Evolutionary conservation across 2,329 filamentous ascomycete genomes (phyloP).

Genomic region (Talaromyces sp.): DNA sequence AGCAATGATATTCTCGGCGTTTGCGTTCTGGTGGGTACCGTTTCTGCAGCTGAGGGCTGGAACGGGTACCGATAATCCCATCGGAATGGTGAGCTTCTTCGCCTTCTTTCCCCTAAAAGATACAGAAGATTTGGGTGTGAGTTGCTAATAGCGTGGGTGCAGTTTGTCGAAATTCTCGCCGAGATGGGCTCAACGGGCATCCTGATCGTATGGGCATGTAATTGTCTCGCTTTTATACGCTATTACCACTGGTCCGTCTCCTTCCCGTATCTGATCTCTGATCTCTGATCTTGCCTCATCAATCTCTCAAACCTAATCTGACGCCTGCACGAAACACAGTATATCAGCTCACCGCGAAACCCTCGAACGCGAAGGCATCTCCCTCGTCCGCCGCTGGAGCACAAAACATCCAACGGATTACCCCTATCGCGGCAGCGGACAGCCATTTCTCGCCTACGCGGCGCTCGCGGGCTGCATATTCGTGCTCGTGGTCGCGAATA

Average conservation of each 20-base stretch:
- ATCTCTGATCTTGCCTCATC: too few species aligned
- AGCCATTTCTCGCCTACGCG: constrained; percentile 37
- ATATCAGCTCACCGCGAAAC: constrained; percentile 13
- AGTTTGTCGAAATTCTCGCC: constrained; percentile 40
- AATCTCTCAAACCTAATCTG: neutral
- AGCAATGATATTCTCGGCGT: constrained; percentile 38
- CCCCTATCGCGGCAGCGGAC: constrained; percentile 39
- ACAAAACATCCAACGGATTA: constrained; percentile 28
- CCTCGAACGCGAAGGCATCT: constrained; percentile 13
- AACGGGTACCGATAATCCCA: constrained; percentile 17
- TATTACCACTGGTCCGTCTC: constrained; percentile 34
- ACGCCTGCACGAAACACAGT: neutral
- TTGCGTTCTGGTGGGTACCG: constrained; percentile 42
- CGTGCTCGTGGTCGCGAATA: constrained; percentile 34
- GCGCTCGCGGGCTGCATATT: constrained; percentile 37
- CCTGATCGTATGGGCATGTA: constrained; percentile 41
- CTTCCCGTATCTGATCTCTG: neutral
- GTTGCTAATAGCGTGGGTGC: constrained; percentile 17
- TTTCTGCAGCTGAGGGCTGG: constrained; percentile 35
- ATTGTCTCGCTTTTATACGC: constrained; percentile 41
- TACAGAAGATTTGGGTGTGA: neutral
- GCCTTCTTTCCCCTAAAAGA: neutral
- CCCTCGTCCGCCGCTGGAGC: constrained; percentile 16
- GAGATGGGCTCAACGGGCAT: constrained; percentile 36
- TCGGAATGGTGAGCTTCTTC: constrained; percentile 18